Conservation (phyloP, 2,329 filamentous ascomycete genomes). For the Aspergillus unguis region DNA sequence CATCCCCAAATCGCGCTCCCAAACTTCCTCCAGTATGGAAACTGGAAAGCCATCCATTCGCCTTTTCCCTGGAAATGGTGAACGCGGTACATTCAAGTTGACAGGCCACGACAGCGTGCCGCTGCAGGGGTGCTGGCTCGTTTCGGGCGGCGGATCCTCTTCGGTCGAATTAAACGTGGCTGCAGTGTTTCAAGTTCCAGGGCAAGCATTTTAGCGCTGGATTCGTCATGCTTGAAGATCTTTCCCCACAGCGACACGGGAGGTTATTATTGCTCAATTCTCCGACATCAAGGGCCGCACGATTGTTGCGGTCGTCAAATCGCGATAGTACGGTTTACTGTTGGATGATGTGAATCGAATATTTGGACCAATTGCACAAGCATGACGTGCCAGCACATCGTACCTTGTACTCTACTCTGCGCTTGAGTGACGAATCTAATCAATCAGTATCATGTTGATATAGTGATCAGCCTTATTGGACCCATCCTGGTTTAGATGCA, state of each 20-base stretch:
- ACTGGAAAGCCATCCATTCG: background rate
- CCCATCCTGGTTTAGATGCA: background rate
- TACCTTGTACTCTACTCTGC: no score
- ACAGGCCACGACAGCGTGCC: background rate
- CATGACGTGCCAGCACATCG: no score
- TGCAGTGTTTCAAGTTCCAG: background rate
- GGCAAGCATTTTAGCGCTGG: conserved; percentile 2
- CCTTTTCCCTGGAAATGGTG: background rate
- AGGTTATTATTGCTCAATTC: background rate
- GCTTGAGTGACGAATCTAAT: background rate
- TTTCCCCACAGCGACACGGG: conserved; percentile 4
- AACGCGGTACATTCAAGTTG: background rate
- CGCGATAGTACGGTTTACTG: background rate
- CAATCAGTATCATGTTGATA: conserved; percentile 1
- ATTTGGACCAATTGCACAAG: no score
- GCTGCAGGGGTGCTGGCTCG: background rate
- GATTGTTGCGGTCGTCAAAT: background rate
- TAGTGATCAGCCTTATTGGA: conserved; percentile 1
- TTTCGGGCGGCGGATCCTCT: background rate
- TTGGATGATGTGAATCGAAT: background rate
- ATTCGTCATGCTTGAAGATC: conserved; percentile 9
- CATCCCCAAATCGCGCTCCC: background rate
- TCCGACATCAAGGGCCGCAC: conserved; percentile 4
- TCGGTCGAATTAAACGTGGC: conserved; percentile 7
- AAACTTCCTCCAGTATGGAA: background rate